Evolutionary conservation across 78 protist genomes (phyloP), one percentile per base, ranked within the genome.

Genomic region (Protostelium mycophagum): DNA sequence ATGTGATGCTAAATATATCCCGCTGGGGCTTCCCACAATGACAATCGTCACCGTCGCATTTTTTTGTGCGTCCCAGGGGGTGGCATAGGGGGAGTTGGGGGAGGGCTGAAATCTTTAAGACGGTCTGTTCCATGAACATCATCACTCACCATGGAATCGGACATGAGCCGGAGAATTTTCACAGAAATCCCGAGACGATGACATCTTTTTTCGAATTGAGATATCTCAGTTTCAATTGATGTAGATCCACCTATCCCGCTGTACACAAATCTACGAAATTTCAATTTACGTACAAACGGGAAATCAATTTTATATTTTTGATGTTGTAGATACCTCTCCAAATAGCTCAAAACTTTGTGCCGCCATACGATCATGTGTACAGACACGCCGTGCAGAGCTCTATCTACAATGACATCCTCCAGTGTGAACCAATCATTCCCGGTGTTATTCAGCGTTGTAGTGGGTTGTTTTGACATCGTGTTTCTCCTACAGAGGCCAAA

Each of bases 281-380:
- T 51, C 73, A 51, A 16, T 51, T 16, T 51, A 5, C 5, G 5
- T 16, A 51, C 16, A 5, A 51, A 25, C 73, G 73, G 31, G 73
- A 51, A 5, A 51, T 51, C 73, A 16, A 5, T 5, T 25, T 51
- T 16, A 51, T 51, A 5, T 25, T 51, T 16, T 51, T 51, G 73
- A 51, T 51, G 31, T 5, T 51, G 73, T 25, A 25, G 31, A 51
- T 51, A 51, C 73, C 73, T 51, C 73, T 51, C 73, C 31, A 51
- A 16, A 84, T 91, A 90, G 0, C 88, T 85, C 34, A 94, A n/a
- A 1, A 94, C 31, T 63, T 92, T 91, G 63, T 94, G 96, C 38
- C 96, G 83, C 96, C 96, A 94, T 28, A 94, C 96, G 39, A 94
- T 92, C 84, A 94, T 91, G 86, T 93, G 89, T 38, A 94, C 91